Conservation (phyloP, 2,329 filamentous ascomycete genomes). For the Diaporthe aspalathi region DNA sequence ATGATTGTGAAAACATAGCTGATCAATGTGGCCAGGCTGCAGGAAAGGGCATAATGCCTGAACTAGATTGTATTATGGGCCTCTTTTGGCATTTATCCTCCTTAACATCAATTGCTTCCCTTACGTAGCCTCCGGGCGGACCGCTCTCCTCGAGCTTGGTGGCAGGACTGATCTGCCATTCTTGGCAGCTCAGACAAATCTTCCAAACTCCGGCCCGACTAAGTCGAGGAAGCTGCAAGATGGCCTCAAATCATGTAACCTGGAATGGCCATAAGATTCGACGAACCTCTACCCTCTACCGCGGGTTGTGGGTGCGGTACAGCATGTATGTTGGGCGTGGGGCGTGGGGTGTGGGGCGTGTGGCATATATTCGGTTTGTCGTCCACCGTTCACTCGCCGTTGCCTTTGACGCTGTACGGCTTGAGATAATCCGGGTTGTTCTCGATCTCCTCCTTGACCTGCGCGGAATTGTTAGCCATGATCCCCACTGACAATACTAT, state of each 20-base stretch:
- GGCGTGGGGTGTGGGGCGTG: too few species aligned
- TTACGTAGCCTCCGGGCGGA: too few species aligned
- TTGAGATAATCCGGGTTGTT: constrained; percentile 86
- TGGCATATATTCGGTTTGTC: not conserved
- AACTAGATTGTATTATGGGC: constrained; percentile 6
- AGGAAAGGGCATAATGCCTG: not conserved
- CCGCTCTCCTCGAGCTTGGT: not conserved
- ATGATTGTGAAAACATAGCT: not conserved
- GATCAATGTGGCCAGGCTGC: not conserved
- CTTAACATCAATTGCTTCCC: not conserved
- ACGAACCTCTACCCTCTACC: not conserved
- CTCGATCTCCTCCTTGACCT: constrained; percentile 95
- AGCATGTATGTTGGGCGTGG: not conserved
- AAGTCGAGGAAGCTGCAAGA: not conserved
- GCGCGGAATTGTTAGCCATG: constrained; percentile 31
- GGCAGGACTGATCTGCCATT: not conserved
- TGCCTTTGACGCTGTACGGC: constrained; percentile 71
- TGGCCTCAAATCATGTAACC: constrained; percentile 1
- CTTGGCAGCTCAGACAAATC: not conserved
- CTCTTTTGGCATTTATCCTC: not conserved
- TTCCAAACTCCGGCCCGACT: not conserved
- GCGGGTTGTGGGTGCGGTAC: not conserved
- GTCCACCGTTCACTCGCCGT: constrained; percentile 46
- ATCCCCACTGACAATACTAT: not conserved
- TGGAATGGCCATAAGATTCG: not conserved